phyloP scores from a whole-genome alignment of 306 rosid genomes.

The Comarum palustre region DNA sequence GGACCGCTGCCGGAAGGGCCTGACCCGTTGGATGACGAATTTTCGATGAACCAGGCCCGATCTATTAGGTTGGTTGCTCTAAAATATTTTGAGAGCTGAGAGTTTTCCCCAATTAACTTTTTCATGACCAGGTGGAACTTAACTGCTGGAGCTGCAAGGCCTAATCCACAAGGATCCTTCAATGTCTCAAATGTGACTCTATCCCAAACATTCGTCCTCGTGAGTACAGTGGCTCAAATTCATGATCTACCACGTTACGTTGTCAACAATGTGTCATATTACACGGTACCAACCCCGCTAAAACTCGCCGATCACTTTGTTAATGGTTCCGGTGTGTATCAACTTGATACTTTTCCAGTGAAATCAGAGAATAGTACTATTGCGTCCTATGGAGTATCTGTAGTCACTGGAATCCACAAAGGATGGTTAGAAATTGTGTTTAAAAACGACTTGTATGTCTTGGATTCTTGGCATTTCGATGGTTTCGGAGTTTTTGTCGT shows the following conservation, averaged over 20 bases:
- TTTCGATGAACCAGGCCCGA: constrained; percentile 61
- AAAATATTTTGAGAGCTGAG: no score
- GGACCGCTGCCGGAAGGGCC: constrained; percentile 65
- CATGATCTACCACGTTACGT: constrained; percentile 31
- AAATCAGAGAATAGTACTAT: constrained; percentile 36
- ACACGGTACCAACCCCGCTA: constrained; percentile 54
- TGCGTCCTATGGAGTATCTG: constrained; percentile 52
- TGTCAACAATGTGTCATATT: constrained; percentile 71
- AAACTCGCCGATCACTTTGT: constrained; percentile 65
- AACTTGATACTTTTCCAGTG: constrained; percentile 52
- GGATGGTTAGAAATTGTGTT: constrained; percentile 77
- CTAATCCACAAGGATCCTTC: constrained; percentile 82
- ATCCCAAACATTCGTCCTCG: constrained; percentile 60
- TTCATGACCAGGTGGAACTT: constrained; percentile 63
- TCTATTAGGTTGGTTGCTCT: constrained; percentile 45
- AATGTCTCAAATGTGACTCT: constrained; percentile 62
- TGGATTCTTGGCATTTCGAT: constrained; percentile 82
- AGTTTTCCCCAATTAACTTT: neutral
- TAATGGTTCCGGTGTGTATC: constrained; percentile 58
- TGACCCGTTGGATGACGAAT: constrained; percentile 54
- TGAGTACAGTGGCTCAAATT: constrained; percentile 32
- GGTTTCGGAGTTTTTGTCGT: constrained; percentile 70
- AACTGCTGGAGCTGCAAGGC: constrained; percentile 84
- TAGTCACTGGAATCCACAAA: constrained; percentile 53
- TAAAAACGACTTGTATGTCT: constrained; percentile 35